Evolutionary conservation across 176 grass and related monocot genomes (phyloP).

Genomic region (Echinochloa phyllopogon): DNA sequence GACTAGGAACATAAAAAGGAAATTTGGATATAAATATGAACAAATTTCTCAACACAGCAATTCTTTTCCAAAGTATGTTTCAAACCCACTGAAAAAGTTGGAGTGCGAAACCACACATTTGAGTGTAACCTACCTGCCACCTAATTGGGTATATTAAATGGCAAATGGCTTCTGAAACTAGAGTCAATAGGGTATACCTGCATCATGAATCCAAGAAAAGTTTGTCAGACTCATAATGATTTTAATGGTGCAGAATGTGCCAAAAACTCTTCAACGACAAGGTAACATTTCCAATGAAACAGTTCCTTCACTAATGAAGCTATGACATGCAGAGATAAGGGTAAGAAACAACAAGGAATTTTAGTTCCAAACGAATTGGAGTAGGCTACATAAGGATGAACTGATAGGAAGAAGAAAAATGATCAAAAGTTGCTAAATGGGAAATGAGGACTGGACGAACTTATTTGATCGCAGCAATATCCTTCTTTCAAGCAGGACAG

Average conservation of each 20-base stretch:
- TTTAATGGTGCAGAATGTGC: conserved; percentile 4
- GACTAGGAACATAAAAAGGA: conserved; percentile 22
- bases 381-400: conserved; percentile 9
- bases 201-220: conserved; percentile 50
- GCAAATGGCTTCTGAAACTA: conserved; percentile 99
- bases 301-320: conserved; percentile 32
- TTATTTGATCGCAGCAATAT: conserved; percentile 99
- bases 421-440: conserved; percentile 40
- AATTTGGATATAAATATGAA: conserved; percentile 37
- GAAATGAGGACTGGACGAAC: conserved; percentile 48
- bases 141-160: conserved; percentile 99
- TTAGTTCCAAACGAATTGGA: background rate
- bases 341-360: conserved; percentile 5
- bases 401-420: conserved; percentile 34
- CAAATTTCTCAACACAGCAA: conserved; percentile 35
- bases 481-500: conserved; percentile 98
- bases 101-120: conserved; percentile 32
- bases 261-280: conserved; percentile 26
- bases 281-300: conserved; percentile 29
- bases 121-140: conserved; percentile 83
- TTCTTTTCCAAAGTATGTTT: conserved; percentile 38
- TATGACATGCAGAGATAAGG: conserved; percentile 32
- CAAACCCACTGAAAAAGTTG: background rate
- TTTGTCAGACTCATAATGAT: conserved; percentile 21
- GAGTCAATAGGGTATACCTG: conserved; percentile 93